These are phyloP conservation scores for Debaryomyces singareniensis DNA, from an alignment of 1,139 yeast species.

Conservation along the genomic window DNA sequence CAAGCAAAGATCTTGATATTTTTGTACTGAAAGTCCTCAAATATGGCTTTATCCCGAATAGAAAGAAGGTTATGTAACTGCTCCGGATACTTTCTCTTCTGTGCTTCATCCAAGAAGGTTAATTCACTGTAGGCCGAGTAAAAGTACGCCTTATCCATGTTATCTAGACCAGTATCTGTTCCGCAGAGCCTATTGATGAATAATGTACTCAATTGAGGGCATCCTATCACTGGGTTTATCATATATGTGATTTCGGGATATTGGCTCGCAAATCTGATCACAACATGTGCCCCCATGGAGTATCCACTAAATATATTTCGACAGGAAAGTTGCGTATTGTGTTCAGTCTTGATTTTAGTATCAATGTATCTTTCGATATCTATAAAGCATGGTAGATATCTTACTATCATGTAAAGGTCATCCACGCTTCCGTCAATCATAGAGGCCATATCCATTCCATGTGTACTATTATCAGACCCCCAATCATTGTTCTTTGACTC, in stretches of 20 bases:
- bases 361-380: slow-evolving; percentile 25
- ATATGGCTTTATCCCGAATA: slow-evolving; percentile 23
- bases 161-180: slow-evolving; percentile 11
- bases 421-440: slow-evolving; percentile 44
- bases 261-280: slow-evolving; percentile 40
- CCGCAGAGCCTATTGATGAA: slow-evolving; percentile 37
- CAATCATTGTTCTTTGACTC: slow-evolving; percentile 33
- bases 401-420: slow-evolving; percentile 44
- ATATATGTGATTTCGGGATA: slow-evolving; percentile 33
- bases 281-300: slow-evolving; percentile 58
- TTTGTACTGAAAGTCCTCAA: slow-evolving; percentile 29
- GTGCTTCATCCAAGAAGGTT: slow-evolving; percentile 20
- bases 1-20: slow-evolving; percentile 30
- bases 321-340: slow-evolving; percentile 16
- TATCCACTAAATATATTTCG: slow-evolving; percentile 44
- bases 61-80: slow-evolving; percentile 28
- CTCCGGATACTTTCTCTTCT: slow-evolving; percentile 24
- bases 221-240: slow-evolving; percentile 44
- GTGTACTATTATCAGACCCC: slow-evolving; percentile 42
- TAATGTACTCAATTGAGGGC: slow-evolving; percentile 37
- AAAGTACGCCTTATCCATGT: slow-evolving; percentile 23
- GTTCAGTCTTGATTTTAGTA: slow-evolving; percentile 12
- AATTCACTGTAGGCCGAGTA: slow-evolving; percentile 33
- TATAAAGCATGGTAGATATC: slow-evolving; percentile 42
- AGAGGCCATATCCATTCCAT: slow-evolving; percentile 50